Evolutionary conservation across 1,139 yeast genomes (phyloP), one percentile per base, ranked within the genome.

Genomic region (Geotrichum citri-aurantii): DNA sequence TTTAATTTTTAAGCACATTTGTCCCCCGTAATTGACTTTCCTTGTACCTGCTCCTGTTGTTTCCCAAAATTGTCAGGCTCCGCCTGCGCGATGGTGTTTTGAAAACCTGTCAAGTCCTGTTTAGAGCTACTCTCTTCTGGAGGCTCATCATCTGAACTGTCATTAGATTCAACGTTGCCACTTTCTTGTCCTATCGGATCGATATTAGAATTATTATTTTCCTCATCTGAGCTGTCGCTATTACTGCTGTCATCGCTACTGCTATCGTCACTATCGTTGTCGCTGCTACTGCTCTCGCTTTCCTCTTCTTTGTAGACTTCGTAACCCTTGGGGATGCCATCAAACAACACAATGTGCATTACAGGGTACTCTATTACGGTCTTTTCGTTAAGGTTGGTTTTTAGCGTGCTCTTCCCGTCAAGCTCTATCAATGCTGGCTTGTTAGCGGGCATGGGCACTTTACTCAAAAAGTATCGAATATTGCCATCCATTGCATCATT

Each of bases 311-410:
- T 12, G 21, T 44, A 19, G 21, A 19, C 14, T 19, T 44, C 48
- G 48, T 23, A 8, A 44, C 17, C 48, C 1, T 44, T 44, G 23
- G 23, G 48, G 63, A 71, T 14, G 63, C 73, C 42, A 72, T 77
- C 23, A 23, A 64, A 60, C 19, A 62, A 64, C 46, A 64, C 69
- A 10, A 87, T 76, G 61, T 76, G 79, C 3, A 89, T 75, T 0
- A 92, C 86, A 0, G 97, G 96, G 65, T 80, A 89, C 69, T 90
- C 97, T 47, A 90, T 74, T 0, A 91, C 88, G 0, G 84, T 77
- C 59, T 79, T 77, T 55, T 83, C 83, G 58, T 75, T 72, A 47
- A 91, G 68, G 0, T 77, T 77, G 17, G 80, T 82, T 0, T 77
- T 78, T 50, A 83, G 65, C 1, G 69, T 62, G 31, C 56, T 48